Base-by-base conservation (phyloP, 306 rosid genomes). In the Cucumis melo region DNA sequence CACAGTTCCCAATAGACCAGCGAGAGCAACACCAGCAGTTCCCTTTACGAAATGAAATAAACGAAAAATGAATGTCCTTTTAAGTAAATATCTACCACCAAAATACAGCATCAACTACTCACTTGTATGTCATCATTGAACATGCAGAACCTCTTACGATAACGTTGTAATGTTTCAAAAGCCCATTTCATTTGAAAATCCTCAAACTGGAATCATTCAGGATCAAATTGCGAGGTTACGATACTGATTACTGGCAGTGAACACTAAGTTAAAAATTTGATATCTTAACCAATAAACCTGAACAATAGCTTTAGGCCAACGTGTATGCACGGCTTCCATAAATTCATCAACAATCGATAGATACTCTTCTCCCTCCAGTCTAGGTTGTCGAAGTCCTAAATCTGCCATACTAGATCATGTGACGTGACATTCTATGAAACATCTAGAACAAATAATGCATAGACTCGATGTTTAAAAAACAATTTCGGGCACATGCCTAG, bases 141-240 rank as follows among this genome's bases (percentile, higher is more conserved):
- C 88, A 90, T 95, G 87, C 99, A 95, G 86, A 90, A 95, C 87
- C 79, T 92, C 80, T 83, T 92, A 62, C 93, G 96, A 83, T 95
- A 95, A 21, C 98, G 91, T 81, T 95, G 87, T 78, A 95, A 88
- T 39, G 99, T 95, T 88, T 89, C 96, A 77, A 95, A 95, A 66
- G 99, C 99, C 99, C 99, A 95, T 84, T 95, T 95, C 95, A 92
- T 90, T 90, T 95, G 99, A 82, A 95, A 95, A 87, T 95, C 99
- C 86, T 95, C 99, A 83, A 95, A 95, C 99, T 95, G 90, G 81
- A 32, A 54, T 64, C 81, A 74, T 77, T 23, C 13, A 64, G 9
- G 9, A 68, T 68, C 32, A 79, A 87, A 75, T 27, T 77, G 75
- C 75, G 50, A 78, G 79, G 80, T 84, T 63, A 90, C 42, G 32